phyloP scores from a whole-genome alignment of 768 basidiomycete species.

The Atractiella rhizophila region DNA sequence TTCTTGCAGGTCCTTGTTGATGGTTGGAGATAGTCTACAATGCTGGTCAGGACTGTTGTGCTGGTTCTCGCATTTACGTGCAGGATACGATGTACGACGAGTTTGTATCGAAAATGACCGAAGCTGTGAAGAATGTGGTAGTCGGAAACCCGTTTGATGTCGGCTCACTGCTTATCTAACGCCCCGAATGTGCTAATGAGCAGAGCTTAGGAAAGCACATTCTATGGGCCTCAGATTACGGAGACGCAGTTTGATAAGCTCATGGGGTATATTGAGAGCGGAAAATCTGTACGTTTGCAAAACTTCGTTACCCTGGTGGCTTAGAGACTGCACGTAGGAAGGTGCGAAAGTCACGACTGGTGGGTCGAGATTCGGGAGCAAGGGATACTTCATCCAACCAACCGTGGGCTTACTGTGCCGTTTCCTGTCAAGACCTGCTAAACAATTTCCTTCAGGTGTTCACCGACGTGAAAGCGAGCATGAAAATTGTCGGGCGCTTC shows the following conservation, averaged over 20 bases:
- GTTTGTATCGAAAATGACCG: constrained; percentile 37
- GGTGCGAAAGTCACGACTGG: constrained; percentile 58
- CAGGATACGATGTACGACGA: constrained; percentile 60
- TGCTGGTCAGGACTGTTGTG: too few species aligned
- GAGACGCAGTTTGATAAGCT: constrained; percentile 42
- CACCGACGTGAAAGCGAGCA: constrained; percentile 36
- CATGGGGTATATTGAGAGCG: constrained; percentile 48
- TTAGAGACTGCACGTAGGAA: constrained; percentile 37
- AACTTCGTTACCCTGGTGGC: constrained; percentile 38
- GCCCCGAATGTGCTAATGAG: too few species aligned
- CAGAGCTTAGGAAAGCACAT: too few species aligned
- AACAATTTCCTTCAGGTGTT: too few species aligned
- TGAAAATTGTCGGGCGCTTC: constrained; percentile 36
- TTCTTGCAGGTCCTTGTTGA: constrained; percentile 67
- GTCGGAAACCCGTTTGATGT: constrained; percentile 43
- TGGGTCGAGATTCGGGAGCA: constrained; percentile 46
- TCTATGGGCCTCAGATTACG: constrained; percentile 53
- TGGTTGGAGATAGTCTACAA: constrained; percentile 62
- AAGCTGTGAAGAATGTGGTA: constrained; percentile 27
- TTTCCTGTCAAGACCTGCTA: too few species aligned
- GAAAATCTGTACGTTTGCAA: constrained; percentile 33
- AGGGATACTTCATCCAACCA: constrained; percentile 36
- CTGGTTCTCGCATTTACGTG: constrained; percentile 55
- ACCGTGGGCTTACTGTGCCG: constrained; percentile 30
- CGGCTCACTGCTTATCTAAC: constrained; percentile 38